Conservation (phyloP, 345 rosid species). For the Aquilaria yunnanensis region DNA sequence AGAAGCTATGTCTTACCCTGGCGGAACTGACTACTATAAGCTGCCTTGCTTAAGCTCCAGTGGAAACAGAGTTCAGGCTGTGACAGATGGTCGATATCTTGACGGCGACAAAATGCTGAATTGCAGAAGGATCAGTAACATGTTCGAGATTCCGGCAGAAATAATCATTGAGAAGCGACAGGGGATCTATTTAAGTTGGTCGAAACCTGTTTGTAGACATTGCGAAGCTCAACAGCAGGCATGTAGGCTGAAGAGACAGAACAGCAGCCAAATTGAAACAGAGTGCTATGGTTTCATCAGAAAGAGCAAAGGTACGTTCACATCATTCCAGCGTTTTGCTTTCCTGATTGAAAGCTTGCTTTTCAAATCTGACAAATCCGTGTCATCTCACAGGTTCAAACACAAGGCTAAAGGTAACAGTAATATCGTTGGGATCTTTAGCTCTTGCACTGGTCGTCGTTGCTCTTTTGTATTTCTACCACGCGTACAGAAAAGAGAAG, state of each 20-base stretch:
- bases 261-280: not conserved
- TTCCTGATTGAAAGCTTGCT: too few relatives aligned
- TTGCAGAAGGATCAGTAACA: slow-evolving; percentile 5
- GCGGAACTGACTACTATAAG: accelerated
- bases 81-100: not conserved
- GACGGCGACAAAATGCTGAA: not conserved
- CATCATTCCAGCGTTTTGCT: not conserved
- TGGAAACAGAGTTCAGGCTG: not conserved
- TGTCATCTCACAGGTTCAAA: too few relatives aligned
- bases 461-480: too few relatives aligned
- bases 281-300: slow-evolving; percentile 3
- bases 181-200: not conserved
- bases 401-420: not conserved
- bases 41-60: not conserved
- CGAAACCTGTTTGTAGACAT: not conserved
- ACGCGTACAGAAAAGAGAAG: not conserved
- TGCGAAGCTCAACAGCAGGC: slow-evolving; percentile 1
- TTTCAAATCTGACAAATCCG: too few relatives aligned
- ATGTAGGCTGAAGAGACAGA: not conserved
- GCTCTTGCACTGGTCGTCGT: not conserved
- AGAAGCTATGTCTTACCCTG: not conserved
- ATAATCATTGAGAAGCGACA: not conserved
- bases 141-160: not conserved
- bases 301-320: slow-evolving; percentile 4
- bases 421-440: not conserved